Evolutionary conservation across 495 filamentous ascomycete genomes (phyloP).

Genomic region (Xanthoparmelia taractica): DNA sequence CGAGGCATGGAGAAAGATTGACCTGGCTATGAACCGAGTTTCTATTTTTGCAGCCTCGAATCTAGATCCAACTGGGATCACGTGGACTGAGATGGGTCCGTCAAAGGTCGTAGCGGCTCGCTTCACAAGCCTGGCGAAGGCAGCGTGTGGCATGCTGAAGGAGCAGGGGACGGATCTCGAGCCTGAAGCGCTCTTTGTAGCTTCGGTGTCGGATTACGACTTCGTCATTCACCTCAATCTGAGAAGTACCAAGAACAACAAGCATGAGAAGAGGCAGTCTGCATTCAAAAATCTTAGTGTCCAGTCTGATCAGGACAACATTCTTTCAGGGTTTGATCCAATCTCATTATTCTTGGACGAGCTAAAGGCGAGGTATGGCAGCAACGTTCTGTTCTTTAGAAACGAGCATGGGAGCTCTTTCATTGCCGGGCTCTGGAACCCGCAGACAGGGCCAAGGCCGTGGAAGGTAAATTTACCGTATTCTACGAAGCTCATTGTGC

Average conservation of each 20-base stretch:
- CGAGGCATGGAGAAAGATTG: constrained; percentile 68
- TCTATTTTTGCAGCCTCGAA: constrained; percentile 77
- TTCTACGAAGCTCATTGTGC: constrained; percentile 51
- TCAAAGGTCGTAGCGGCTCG: constrained; percentile 76
- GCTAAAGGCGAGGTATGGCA: constrained; percentile 52
- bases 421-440: constrained; percentile 80
- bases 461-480: constrained; percentile 65
- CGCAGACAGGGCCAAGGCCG: constrained; percentile 42
- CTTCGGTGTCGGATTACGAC: constrained; percentile 68
- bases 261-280: constrained; percentile 25
- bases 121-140: constrained; percentile 71
- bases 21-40: constrained; percentile 77
- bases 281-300: constrained; percentile 63
- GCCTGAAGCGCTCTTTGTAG: constrained; percentile 55
- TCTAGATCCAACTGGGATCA: constrained; percentile 64
- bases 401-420: constrained; percentile 47
- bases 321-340: constrained; percentile 43
- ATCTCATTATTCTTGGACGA: constrained; percentile 48
- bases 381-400: constrained; percentile 67
- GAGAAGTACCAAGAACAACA: constrained; percentile 33
- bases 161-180: constrained; percentile 52
- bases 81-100: constrained; percentile 68
- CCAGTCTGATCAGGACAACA: constrained; percentile 27
- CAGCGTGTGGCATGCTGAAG: constrained; percentile 54
- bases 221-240: constrained; percentile 66